phyloP scores from a whole-genome alignment of 2,329 filamentous ascomycete genomes.

The Fusarium sp. region DNA sequence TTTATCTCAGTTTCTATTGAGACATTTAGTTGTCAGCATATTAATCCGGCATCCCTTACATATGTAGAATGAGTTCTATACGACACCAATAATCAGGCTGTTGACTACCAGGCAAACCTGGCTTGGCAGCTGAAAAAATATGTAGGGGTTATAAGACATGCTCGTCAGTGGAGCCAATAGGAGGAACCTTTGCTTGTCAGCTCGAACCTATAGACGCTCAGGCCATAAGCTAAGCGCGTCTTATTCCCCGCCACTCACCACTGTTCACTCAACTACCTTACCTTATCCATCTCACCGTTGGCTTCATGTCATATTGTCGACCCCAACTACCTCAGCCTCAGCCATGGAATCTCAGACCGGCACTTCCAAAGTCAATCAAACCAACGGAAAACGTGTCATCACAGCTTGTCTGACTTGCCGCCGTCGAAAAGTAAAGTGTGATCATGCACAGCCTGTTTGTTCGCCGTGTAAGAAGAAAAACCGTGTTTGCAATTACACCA shows the following conservation, averaged over 20 bases:
- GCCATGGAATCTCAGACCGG: neutral
- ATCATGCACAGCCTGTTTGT: neutral
- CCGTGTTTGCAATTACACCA: neutral
- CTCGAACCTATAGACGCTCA: neutral
- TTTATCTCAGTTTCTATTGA: too few relatives aligned
- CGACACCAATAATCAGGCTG: accelerated
- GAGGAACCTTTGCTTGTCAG: neutral
- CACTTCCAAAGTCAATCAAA: neutral
- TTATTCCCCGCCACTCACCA: neutral
- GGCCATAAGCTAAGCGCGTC: neutral
- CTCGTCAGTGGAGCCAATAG: neutral
- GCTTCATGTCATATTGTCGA: neutral
- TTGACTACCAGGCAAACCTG: neutral
- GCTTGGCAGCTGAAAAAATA: neutral
- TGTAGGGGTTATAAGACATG: too few relatives aligned
- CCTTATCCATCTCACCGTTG: neutral
- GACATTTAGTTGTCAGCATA: neutral
- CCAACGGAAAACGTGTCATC: neutral
- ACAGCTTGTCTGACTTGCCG: neutral
- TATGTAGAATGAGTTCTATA: too few relatives aligned
- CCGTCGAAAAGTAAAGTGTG: neutral
- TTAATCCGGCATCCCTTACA: neutral
- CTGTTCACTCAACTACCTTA: neutral
- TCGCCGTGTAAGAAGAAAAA: conserved; percentile 1
- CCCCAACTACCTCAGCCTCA: neutral